These are phyloP conservation scores for Fusarium globosum DNA, from an alignment of 2,329 filamentous ascomycete genomes.

Conservation along the genomic window DNA sequence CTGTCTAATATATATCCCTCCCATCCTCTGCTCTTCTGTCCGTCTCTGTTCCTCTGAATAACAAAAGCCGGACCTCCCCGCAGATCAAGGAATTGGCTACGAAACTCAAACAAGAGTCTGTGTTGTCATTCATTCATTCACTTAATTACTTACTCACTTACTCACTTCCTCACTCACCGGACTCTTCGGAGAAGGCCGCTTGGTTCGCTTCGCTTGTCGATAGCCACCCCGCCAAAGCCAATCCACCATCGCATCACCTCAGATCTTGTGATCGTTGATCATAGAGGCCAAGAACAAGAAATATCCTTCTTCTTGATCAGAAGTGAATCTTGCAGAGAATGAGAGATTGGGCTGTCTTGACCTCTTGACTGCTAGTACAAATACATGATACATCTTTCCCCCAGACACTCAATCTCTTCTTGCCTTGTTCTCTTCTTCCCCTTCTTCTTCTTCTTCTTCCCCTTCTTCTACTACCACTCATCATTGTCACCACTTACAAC, in stretches of 20 bases:
- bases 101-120: constrained; percentile 21
- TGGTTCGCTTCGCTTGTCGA: constrained; percentile 12
- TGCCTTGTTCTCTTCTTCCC: not conserved
- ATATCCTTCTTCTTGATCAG: constrained; percentile 9
- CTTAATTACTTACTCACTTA: not conserved
- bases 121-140: constrained; percentile 7
- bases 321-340: not conserved
- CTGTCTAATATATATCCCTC: not conserved
- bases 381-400: not conserved
- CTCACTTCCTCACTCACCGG: constrained; percentile 3
- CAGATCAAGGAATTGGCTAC: constrained; percentile 22
- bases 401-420: not conserved
- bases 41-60: not conserved
- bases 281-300: not conserved
- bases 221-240: constrained; percentile 30
- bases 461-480: not conserved
- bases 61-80: not conserved
- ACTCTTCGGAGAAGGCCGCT: constrained; percentile 16
- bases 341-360: constrained; percentile 5
- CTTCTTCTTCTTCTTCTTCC: not conserved
- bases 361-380: constrained; percentile 1
- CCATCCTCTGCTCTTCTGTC: not conserved
- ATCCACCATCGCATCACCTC: constrained; percentile 20
- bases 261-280: constrained; percentile 11
- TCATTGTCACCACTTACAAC: not conserved